Evolutionary conservation across 176 grass and related monocot genomes (phyloP).

Genomic region (Puya raimondii): DNA sequence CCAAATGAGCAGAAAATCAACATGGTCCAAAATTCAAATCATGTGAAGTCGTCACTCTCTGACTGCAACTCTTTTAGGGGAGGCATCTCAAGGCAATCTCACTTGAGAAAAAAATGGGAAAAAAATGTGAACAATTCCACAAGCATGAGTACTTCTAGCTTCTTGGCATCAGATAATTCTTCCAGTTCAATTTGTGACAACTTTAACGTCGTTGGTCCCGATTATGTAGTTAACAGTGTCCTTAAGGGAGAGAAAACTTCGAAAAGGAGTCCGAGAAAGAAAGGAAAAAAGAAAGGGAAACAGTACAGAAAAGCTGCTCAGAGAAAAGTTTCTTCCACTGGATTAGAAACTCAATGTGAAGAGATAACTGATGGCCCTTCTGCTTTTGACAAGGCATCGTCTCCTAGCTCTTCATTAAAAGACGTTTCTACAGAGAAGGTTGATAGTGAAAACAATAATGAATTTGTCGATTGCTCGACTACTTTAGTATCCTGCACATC

Average conservation of each 20-base stretch:
- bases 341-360: constrained; percentile 29
- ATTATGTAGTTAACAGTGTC: constrained; percentile 35
- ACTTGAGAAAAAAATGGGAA: constrained; percentile 7
- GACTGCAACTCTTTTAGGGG: constrained; percentile 1
- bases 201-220: constrained; percentile 9
- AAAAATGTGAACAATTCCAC: constrained; percentile 25
- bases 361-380: constrained; percentile 11
- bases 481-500: constrained; percentile 29
- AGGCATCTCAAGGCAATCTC: neutral
- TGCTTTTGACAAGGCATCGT: constrained; percentile 26
- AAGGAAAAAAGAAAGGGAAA: constrained; percentile 68
- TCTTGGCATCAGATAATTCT: constrained; percentile 19
- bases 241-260: constrained; percentile 31
- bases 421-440: constrained; percentile 41
- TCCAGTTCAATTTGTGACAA: constrained; percentile 27
- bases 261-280: constrained; percentile 43
- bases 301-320: constrained; percentile 29
- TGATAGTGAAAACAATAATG: constrained; percentile 49
- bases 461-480: constrained; percentile 32
- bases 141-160: constrained; percentile 19
- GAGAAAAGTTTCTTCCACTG: constrained; percentile 23
- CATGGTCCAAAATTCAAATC: constrained; percentile 1
- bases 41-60: neutral
- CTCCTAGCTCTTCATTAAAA: constrained; percentile 43
- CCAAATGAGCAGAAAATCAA: neutral